A percentile compares a stretch with the other conserved stretches of the same genome.
These are phyloP conservation scores for Alectoria sarmentosa DNA, from an alignment of 495 filamentous ascomycete genomes.

Conservation along the genomic window DNA sequence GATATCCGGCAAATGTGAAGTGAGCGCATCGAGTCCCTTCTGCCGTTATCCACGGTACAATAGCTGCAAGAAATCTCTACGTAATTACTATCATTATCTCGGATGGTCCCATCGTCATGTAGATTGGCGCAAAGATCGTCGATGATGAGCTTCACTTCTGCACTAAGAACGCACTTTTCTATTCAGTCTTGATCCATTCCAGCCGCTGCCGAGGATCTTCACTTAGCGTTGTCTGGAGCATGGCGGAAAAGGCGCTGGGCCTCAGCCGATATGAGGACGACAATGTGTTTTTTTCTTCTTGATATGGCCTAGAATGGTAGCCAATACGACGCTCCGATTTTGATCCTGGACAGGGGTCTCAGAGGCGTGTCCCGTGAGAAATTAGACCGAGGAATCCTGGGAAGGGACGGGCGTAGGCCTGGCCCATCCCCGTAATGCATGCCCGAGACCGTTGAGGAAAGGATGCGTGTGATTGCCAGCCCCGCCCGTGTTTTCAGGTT, in stretches of 20 bases:
- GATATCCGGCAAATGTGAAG: slow-evolving; percentile 2
- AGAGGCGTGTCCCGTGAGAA: slow-evolving; percentile 24
- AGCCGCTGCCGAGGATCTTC: slow-evolving; percentile 11
- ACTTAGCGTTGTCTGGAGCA: slow-evolving; percentile 3
- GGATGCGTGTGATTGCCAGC: neutral
- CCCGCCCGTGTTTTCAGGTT: neutral
- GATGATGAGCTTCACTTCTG: slow-evolving; percentile 1
- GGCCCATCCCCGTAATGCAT: neutral
- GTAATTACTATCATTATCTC: slow-evolving; percentile 9
- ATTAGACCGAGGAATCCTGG: slow-evolving; percentile 23
- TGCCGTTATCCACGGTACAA: neutral
- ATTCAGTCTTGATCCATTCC: neutral
- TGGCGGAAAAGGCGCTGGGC: slow-evolving; percentile 16
- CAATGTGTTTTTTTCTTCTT: slow-evolving; percentile 12
- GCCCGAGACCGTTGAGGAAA: neutral
- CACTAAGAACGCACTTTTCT: neutral
- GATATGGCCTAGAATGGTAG: slow-evolving; percentile 24
- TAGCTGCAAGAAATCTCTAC: slow-evolving; percentile 2
- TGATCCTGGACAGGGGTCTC: slow-evolving; percentile 24
- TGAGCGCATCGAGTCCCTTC: neutral
- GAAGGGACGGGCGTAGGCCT: neutral
- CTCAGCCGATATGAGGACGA: slow-evolving; percentile 11
- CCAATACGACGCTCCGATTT: slow-evolving; percentile 20
- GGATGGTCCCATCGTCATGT: slow-evolving; percentile 4
- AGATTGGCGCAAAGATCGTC: neutral